Conservation (phyloP, 2,329 filamentous ascomycete genomes). For the Colletotrichum navitas region DNA sequence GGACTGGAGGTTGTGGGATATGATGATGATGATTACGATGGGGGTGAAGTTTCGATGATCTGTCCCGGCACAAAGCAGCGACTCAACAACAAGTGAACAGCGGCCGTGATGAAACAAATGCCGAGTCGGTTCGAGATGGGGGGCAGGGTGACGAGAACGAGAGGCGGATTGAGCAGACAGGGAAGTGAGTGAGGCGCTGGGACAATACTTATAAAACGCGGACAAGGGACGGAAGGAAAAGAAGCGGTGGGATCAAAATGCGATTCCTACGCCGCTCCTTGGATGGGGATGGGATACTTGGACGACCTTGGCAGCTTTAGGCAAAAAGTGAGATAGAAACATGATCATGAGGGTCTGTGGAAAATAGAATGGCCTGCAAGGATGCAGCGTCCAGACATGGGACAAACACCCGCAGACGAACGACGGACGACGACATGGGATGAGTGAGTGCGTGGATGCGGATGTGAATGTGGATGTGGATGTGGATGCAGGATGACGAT, state of each 20-base stretch:
- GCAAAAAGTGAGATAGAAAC: constrained; percentile 12
- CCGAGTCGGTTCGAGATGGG: constrained; percentile 14
- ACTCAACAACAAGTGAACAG: constrained; percentile 10
- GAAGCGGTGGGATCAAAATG: constrained; percentile 19
- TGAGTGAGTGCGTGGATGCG: neutral
- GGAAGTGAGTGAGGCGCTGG: constrained; percentile 12
- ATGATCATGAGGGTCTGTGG: constrained; percentile 4
- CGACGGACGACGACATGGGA: constrained; percentile 13
- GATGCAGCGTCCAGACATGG: constrained; percentile 20
- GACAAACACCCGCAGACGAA: constrained; percentile 29
- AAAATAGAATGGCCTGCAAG: neutral
- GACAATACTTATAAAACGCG: constrained; percentile 37
- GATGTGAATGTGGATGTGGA: neutral
- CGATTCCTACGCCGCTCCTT: constrained; percentile 3
- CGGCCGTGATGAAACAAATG: neutral
- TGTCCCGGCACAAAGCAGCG: constrained; percentile 17
- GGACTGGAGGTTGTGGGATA: neutral
- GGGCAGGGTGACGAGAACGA: constrained; percentile 3
- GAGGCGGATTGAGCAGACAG: constrained; percentile 10
- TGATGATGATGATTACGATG: neutral
- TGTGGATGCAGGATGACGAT: neutral
- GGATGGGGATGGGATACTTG: constrained; percentile 12
- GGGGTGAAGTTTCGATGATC: neutral
- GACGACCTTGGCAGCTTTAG: constrained; percentile 25
- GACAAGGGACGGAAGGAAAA: neutral